Evolutionary conservation across 139 green algal species (phyloP), one percentile per base, ranked within the genome.

Genomic region (Chlamydomonas sphaeroides): DNA sequence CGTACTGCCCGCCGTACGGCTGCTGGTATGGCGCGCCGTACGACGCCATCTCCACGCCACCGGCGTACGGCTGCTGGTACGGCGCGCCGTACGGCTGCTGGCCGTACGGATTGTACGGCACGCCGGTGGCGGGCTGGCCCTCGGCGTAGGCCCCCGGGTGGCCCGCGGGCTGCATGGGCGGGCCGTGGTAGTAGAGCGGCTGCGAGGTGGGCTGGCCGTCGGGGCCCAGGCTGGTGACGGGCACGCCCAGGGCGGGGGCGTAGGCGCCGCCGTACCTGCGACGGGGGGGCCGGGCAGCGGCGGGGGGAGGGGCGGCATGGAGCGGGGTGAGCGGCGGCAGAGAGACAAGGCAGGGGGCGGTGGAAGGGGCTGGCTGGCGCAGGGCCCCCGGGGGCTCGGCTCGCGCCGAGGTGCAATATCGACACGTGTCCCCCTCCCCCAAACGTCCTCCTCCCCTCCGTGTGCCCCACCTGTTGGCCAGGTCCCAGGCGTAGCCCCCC

Each of bases 191-290:
- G 59, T 70, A 70, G 51, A 80, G 41, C 18, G 74, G 74, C 41
- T 80, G 59, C 1, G 74, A 59, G 39, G 42, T 61, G 5, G 74
- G 72, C 38, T 45, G 14, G 39, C 74, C 74, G 74, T 70, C 59
- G 8, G 38, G 74, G 15, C 74, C 74, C 5, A 38, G 66, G 56
- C 4, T 23, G 18, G 49, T 36, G 2, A 80, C 74, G 30, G 74
- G 74, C 59, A 80, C 59, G n/a, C 74, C 74, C 2, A 80, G 7
- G 7, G 74, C 74, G 28, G 74, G 74, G 5, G 74, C 74, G 57
- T 80, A 80, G 5, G 28, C 18, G 35, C 74, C 74, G 41, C 74
- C 74, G 23, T 63, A 80, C 59, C 74, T 80, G 74, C 3, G 48
- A n/a, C 26, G 35, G 36, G n/a, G 23, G 30, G n/a, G 42, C 6